Conservation (phyloP, 176 grass and related monocot genomes). For the maize (Zea mays) region DNA sequence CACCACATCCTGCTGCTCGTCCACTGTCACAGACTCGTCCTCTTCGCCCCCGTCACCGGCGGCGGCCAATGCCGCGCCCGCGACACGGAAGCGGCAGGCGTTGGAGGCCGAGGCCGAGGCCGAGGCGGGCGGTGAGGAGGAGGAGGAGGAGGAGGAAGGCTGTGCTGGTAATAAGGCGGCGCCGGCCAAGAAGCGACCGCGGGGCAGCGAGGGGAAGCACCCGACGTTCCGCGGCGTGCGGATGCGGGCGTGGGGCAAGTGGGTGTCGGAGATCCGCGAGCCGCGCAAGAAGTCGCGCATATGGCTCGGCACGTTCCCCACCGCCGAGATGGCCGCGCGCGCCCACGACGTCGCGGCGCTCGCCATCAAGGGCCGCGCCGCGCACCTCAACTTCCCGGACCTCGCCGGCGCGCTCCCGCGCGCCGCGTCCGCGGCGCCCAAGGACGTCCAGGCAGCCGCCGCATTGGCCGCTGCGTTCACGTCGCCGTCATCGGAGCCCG, state of each 20-base stretch:
- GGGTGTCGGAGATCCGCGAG: constrained; percentile 99
- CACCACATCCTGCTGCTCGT: constrained; percentile 52
- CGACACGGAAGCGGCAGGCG: constrained; percentile 18
- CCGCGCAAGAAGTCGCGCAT: constrained; percentile 95
- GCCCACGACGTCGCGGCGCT: constrained; percentile 91
- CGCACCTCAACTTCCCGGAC: constrained; percentile 88
- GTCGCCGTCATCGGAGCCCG: neutral
- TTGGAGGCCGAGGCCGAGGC: neutral
- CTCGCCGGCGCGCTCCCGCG: constrained; percentile 69
- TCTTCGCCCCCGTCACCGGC: constrained; percentile 34
- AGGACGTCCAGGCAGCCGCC: constrained; percentile 91
- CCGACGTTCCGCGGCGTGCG: constrained; percentile 81
- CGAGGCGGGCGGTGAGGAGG: neutral
- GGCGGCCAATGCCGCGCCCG: constrained; percentile 36
- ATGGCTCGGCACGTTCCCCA: constrained; percentile 92
- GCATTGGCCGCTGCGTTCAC: constrained; percentile 64
- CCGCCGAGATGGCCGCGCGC: constrained; percentile 90
- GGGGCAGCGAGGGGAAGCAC: constrained; percentile 85
- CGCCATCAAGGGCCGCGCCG: constrained; percentile 79
- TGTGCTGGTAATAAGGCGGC: neutral
- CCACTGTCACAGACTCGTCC: constrained; percentile 53
- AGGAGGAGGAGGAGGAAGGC: neutral
- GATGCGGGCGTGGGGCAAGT: constrained; percentile 98
- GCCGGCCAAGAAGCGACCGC: constrained; percentile 45
- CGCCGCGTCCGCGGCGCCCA: constrained; percentile 63